Conservation (phyloP, 768 basidiomycete species). For the Rhizopogon salebrosus region DNA sequence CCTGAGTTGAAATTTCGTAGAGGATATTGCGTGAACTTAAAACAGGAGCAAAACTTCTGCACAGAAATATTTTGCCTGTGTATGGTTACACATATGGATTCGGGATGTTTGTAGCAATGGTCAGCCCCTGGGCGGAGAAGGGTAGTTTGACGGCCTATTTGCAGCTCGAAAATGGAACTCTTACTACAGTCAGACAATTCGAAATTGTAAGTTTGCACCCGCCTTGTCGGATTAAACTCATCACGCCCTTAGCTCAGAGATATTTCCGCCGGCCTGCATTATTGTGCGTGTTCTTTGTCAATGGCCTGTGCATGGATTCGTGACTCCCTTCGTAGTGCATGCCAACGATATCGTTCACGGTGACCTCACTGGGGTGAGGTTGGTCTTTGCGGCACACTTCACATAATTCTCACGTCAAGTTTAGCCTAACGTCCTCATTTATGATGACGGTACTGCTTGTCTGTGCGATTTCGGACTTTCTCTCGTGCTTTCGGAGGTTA, state of each 20-base stretch:
- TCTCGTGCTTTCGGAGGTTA: conserved; percentile 30
- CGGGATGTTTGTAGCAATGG: conserved; percentile 16
- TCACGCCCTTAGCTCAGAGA: not conserved
- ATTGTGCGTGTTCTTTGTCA: not conserved
- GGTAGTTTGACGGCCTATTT: conserved; percentile 12
- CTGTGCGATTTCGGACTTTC: conserved; percentile 46
- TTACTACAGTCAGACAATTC: conserved; percentile 7
- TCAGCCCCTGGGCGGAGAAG: conserved; percentile 15
- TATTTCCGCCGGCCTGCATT: not conserved
- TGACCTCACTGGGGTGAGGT: conserved; percentile 5
- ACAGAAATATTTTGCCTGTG: conserved; percentile 15
- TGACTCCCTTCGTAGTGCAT: not conserved
- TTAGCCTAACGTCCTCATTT: conserved; percentile 42
- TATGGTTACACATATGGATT: conserved; percentile 13
- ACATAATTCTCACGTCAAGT: not conserved
- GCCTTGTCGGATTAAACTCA: not conserved
- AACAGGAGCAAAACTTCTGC: conserved; percentile 14
- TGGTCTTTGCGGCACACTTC: not conserved
- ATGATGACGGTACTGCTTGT: conserved; percentile 34
- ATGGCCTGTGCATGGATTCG: too few relatives aligned
- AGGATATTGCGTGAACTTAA: conserved; percentile 14
- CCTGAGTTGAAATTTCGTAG: not conserved
- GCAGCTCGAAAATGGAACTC: not conserved
- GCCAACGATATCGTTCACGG: not conserved
- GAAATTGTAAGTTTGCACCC: conserved; percentile 9